Evolutionary conservation across 805 yeast species (phyloP), one percentile per base, ranked within the genome.

Genomic region (Nakazawaea ernobii): DNA sequence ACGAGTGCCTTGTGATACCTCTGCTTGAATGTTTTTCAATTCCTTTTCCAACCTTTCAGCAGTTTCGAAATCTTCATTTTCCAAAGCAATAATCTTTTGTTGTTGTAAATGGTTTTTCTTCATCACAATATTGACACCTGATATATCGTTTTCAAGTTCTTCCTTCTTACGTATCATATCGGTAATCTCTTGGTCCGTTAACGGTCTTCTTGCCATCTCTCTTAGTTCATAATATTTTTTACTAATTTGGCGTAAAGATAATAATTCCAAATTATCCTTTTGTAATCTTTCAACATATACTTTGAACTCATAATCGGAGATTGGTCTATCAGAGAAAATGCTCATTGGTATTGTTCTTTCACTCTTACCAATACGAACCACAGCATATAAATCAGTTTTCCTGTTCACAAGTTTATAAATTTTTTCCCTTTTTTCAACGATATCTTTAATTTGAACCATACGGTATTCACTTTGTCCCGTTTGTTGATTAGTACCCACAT

Each of bases 311-410:
- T 77, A 82, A 33, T 69, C 71, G 1, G 84, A 73, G 43, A 91
- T 75, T 8, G 82, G 77, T 2, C 84, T 79, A 67, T 94, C 97
- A 41, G 95, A 84, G 58, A 94, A 82, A 43, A 79, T 80, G 38
- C 79, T 79, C 75, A 94, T 80, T 38, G 87, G 92, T 54, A 91
- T 82, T 39, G 76, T 77, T 55, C 84, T 86, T 52, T 82, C 81
- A 35, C 82, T 79, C 43, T 75, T 74, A 43, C 96, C 97, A 61
- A 88, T 95, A n/a, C 91, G 75, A 11, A 88, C 92, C 45, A 79
- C 71, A 54, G 92, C 71, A 54, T 77, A 81, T 11, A 73, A 62
- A 52, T 75, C 77, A 49, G 75, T 71, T 52, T 70, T 71, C 46
- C 64, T 67, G 26, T 65, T 70, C 14, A 69, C 63, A 39, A 78